Percentiles rank a stretch among this genome's conserved stretches.
These are phyloP conservation scores for Cryphonectria naterciae DNA, from an alignment of 2,329 filamentous ascomycete genomes.

Conservation along the genomic window DNA sequence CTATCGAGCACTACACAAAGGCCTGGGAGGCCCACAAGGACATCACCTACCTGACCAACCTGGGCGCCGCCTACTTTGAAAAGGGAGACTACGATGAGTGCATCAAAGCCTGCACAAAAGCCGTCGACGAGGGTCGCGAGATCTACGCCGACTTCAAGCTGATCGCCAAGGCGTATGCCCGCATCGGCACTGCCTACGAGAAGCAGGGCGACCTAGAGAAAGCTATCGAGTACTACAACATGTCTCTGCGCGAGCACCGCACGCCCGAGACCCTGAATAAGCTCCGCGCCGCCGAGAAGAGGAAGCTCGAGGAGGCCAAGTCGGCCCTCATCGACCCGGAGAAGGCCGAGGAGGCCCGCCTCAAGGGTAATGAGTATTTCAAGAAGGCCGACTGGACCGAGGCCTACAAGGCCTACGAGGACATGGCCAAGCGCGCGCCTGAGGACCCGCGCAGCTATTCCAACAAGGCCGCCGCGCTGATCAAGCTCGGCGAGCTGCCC, in stretches of 20 bases:
- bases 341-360: slow-evolving; percentile 93
- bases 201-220: slow-evolving; percentile 78
- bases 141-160: slow-evolving; percentile 97
- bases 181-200: slow-evolving; percentile 93
- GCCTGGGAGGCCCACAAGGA: slow-evolving; percentile 96
- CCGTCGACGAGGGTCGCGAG: slow-evolving; percentile 85
- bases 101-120: slow-evolving; percentile 85
- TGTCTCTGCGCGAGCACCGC: slow-evolving; percentile 93
- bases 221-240: slow-evolving; percentile 89
- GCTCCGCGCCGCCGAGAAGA: slow-evolving; percentile 87
- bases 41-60: slow-evolving; percentile 96
- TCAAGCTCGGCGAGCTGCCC: slow-evolving; percentile 96
- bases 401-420: slow-evolving; percentile 89
- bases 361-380: slow-evolving; percentile 95
- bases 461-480: slow-evolving; percentile 94
- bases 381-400: slow-evolving; percentile 95
- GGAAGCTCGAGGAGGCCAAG: slow-evolving; percentile 75
- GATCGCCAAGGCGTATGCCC: slow-evolving; percentile 96
- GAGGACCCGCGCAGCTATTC: slow-evolving; percentile 93
- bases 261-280: slow-evolving; percentile 93
- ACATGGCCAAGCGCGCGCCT: slow-evolving; percentile 96
- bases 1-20: slow-evolving; percentile 91
- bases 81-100: slow-evolving; percentile 91
- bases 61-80: slow-evolving; percentile 91
- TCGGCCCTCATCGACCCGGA: slow-evolving; percentile 84